Percentiles rank a stretch among this genome's conserved stretches.
Evolutionary conservation across 2,329 filamentous ascomycete genomes (phyloP).

Genomic region (Fusarium euwallaceae): DNA sequence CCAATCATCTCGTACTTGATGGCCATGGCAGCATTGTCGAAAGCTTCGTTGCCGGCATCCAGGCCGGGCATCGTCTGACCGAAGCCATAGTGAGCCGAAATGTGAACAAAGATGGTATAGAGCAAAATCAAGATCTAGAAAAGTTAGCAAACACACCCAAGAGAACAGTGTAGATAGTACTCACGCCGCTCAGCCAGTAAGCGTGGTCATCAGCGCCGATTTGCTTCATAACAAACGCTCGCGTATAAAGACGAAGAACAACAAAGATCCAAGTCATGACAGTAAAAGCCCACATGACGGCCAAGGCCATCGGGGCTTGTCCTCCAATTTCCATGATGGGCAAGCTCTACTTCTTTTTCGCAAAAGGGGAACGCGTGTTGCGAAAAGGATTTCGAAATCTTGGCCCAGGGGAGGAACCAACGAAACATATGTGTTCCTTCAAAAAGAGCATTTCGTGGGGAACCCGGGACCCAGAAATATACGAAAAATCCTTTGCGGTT

Average conservation of each 20-base stretch:
- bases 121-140: constrained; percentile 43
- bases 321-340: constrained; percentile 34
- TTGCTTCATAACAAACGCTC: constrained; percentile 43
- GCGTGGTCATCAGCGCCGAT: constrained; percentile 52
- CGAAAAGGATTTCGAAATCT: background rate
- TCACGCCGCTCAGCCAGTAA: constrained; percentile 40
- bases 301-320: constrained; percentile 34
- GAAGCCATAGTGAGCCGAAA: constrained; percentile 51
- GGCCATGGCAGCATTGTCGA: constrained; percentile 40
- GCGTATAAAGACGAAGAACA: constrained; percentile 53
- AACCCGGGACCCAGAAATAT: constrained; percentile 1
- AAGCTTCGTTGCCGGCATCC: constrained; percentile 25
- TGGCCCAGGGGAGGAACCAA: background rate
- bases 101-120: constrained; percentile 49
- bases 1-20: constrained; percentile 49
- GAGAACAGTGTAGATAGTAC: background rate
- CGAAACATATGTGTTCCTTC: background rate
- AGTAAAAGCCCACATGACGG: constrained; percentile 46
- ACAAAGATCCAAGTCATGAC: constrained; percentile 48
- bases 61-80: constrained; percentile 44
- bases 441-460: background rate
- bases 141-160: too few species aligned
- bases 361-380: background rate
- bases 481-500: background rate
- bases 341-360: background rate